Evolutionary conservation across 352 stramenopile genomes (phyloP).

Genomic region (Phytophthora ohioensis): DNA sequence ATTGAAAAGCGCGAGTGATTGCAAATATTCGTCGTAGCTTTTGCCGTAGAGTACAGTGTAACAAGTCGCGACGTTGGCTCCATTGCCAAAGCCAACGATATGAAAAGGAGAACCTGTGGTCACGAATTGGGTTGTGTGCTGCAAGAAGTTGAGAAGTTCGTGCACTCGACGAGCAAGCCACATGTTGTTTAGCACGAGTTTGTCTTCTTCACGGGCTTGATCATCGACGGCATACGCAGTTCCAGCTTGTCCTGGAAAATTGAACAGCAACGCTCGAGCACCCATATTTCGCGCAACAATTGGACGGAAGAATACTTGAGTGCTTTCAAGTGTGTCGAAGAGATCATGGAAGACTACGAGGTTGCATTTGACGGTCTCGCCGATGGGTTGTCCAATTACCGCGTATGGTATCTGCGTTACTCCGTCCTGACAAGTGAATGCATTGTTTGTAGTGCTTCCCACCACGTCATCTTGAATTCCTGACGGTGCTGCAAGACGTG

Average conservation of each 20-base stretch:
- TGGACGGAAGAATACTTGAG: slow-evolving; percentile 87
- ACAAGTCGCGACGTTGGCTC: slow-evolving; percentile 81
- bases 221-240: slow-evolving; percentile 63
- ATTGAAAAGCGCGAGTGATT: slow-evolving; percentile 87
- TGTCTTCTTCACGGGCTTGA: slow-evolving; percentile 35
- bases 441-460: slow-evolving; percentile 32
- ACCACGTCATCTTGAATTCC: slow-evolving; percentile 47
- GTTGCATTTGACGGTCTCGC: slow-evolving; percentile 77
- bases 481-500: slow-evolving; percentile 58
- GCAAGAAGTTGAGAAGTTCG: slow-evolving; percentile 87
- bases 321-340: slow-evolving; percentile 93
- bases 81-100: slow-evolving; percentile 91
- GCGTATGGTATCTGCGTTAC: slow-evolving; percentile 87
- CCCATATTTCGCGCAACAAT: slow-evolving; percentile 83
- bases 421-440: slow-evolving; percentile 80
- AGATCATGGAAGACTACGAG: slow-evolving; percentile 94
- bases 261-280: slow-evolving; percentile 91
- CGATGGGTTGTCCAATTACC: slow-evolving; percentile 74
- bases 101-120: slow-evolving; percentile 82
- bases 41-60: slow-evolving; percentile 69
- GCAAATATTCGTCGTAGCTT: slow-evolving; percentile 57
- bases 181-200: slow-evolving; percentile 84
- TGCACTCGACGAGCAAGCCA: slow-evolving; percentile 84
- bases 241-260: slow-evolving; percentile 90
- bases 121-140: slow-evolving; percentile 75